Percentiles rank a stretch among this genome's conserved stretches.
phyloP scores from a whole-genome alignment of 768 basidiomycete genomes.

The Trametes elegans region DNA sequence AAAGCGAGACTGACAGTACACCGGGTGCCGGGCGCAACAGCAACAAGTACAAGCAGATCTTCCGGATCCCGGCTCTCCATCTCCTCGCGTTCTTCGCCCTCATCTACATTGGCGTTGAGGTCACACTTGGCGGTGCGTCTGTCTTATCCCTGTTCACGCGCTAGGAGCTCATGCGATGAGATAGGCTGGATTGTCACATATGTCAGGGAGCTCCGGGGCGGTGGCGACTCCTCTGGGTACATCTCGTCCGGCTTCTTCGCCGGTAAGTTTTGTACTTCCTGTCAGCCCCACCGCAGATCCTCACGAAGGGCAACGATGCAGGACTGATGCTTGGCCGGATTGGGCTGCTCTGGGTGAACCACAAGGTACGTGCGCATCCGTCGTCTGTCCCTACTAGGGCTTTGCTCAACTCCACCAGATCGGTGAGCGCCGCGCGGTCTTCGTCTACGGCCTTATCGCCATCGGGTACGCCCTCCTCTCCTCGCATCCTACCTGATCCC shows the following conservation, averaged over 20 bases:
- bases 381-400: too few relatives aligned
- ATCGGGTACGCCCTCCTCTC: slow-evolving; percentile 32
- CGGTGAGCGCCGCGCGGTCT: slow-evolving; percentile 39
- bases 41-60: slow-evolving; percentile 47
- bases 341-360: slow-evolving; percentile 48
- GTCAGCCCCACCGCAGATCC: background rate
- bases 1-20: slow-evolving; percentile 24
- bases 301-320: too few relatives aligned
- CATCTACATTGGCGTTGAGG: slow-evolving; percentile 42
- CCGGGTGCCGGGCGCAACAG: too few relatives aligned
- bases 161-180: background rate
- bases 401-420: slow-evolving; percentile 24
- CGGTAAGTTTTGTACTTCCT: slow-evolving; percentile 23
- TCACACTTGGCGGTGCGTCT: slow-evolving; percentile 37
- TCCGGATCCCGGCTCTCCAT: slow-evolving; percentile 39
- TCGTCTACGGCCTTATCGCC: slow-evolving; percentile 34
- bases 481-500: background rate
- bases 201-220: slow-evolving; percentile 42
- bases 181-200: slow-evolving; percentile 53
- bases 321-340: slow-evolving; percentile 54
- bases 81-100: slow-evolving; percentile 41
- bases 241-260: slow-evolving; percentile 51
- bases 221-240: slow-evolving; percentile 48
- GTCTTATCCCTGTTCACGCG: background rate
- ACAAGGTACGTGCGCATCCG: slow-evolving; percentile 29